Evolutionary conservation across 768 basidiomycete genomes (phyloP), one percentile per base, ranked within the genome.

Genomic region (Obba rivulosa): DNA sequence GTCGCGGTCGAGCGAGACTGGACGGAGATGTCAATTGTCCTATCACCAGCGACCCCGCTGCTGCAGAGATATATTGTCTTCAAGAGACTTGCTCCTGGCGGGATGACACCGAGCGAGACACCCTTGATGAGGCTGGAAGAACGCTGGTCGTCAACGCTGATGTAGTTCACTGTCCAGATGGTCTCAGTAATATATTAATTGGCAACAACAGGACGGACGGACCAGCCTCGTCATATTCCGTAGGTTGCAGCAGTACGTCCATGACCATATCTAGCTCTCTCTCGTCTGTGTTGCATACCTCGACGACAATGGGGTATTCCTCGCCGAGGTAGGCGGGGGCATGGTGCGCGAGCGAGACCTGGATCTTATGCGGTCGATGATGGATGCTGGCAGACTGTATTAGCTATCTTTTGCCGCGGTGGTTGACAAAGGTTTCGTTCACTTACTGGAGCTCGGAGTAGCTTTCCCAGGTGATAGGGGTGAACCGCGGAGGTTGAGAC

Each of bases 291-390:
- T 93, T 96, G 3, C 68, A 77, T 13, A 95, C 73, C 40, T 79
- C 72, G 36, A 97, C 70, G 10, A 63, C 61, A 55, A 97, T 83
- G 0, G 87, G 83, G 58, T 87, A 89, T 39, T 77, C 74, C 63
- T 96, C 94, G 52, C 87, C 83, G 31, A 95, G 64, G 62, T 85
- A 88, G 1, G 90, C 91, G 0, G 87, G 86, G 1, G 75, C 63
- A 0, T 76, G 67, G 49, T 92, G 84, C 1, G 70, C 63, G 39
- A 93, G 61, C 0, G 71, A 67, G 17, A 89, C 67, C 3, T 65
- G 56, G 3, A 95, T 57, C 0, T 65, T 63, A 52, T 89, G 88
- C 0, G 81, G 74, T 18, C 78, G 78, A 53, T 83, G 75, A 42
- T 76, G 79, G 36, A 88, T 76, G 18, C 85, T 88, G 37, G 48